Evolutionary conservation across 129 eudicot genomes (phyloP), one percentile per base, ranked within the genome.

Genomic region (Flaveria trinervia): DNA sequence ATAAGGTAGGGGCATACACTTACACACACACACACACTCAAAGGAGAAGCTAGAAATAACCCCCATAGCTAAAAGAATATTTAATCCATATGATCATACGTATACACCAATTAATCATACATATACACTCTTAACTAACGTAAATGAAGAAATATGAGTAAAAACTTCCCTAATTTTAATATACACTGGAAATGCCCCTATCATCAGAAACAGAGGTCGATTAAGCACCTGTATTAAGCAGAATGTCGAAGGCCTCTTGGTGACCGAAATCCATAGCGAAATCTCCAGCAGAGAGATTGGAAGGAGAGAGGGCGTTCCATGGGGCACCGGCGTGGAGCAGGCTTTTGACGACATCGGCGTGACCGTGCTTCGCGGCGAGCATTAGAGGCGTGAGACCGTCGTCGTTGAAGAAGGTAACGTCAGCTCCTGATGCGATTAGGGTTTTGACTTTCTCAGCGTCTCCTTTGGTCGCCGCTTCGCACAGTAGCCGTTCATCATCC

Each of bases 261-360:
- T 94, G 96, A 11, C 93, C 99, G 56, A 82, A 59, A 18, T 91
- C 89, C 99, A 94, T 89, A 78, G 97, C 96, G 60, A 87, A 87
- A 87, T 94, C 99, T 1, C 97, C 99, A 59, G 99, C 99, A 4
- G 96, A 94, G 39, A 87, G 83, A 62, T 86, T 87, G 77, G 87
- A 80, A 45, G 97, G 96, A 71, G 97, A 89, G 43, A 94, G 85
- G 45, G 99, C 96, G 75, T 94, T 94, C 99, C 98, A 94, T 2
- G 98, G 98, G 5, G 98, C 96, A 52, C 98, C 98, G 77, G 88
- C 89, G 67, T 87, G 97, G 75, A 94, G 91, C 14, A 94, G 92
- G 52, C 65, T 74, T 75, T 84, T 81, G 1, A 87, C 93, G 3
- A 81, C 81, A 33, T 67, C 85, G 41, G 94, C 80, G 75, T 87